Percentiles rank a stretch among this genome's conserved stretches.
Evolutionary conservation across 2,329 filamentous ascomycete species (phyloP).

Genomic region (Zymoseptoria ardabiliae): DNA sequence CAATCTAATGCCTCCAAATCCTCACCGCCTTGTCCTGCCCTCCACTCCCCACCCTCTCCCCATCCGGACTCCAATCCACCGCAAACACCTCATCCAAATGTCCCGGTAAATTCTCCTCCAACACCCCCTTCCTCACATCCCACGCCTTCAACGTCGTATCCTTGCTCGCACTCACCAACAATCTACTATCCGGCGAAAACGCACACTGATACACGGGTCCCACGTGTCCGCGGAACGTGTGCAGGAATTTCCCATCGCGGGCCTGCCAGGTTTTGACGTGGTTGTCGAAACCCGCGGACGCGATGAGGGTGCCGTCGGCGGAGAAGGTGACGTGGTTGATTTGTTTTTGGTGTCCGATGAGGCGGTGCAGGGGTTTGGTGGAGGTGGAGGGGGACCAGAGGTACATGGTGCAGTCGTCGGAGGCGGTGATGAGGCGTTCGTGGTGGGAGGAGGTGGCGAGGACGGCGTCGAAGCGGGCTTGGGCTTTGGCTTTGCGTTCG

Average conservation of each 20-base stretch:
- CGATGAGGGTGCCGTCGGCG: constrained; percentile 79
- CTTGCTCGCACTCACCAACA: constrained; percentile 80
- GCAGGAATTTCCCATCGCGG: constrained; percentile 68
- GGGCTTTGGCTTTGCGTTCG: constrained; percentile 66
- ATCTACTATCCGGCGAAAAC: constrained; percentile 85
- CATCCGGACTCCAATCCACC: constrained; percentile 90
- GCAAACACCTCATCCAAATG: constrained; percentile 92
- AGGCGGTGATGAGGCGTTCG: constrained; percentile 82
- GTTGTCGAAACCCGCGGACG: constrained; percentile 87
- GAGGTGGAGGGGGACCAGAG: constrained; percentile 78
- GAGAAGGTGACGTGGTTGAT: constrained; percentile 95
- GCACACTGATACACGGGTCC: constrained; percentile 87
- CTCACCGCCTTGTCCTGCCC: constrained; percentile 78
- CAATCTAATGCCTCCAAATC: constrained; percentile 53
- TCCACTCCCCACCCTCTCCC: constrained; percentile 79
- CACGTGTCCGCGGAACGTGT: constrained; percentile 81
- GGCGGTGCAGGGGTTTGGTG: constrained; percentile 76
- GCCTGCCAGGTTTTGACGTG: constrained; percentile 89
- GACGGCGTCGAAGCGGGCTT: constrained; percentile 76
- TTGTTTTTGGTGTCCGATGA: constrained; percentile 93
- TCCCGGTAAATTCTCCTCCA: constrained; percentile 75
- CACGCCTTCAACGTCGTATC: constrained; percentile 93
- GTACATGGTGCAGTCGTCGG: constrained; percentile 94
- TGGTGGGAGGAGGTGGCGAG: constrained; percentile 55
- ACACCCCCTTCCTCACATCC: constrained; percentile 79